Conservation (phyloP, 2,329 filamentous ascomycete genomes). For the Stagonosporopsis chrysanthemi region DNA sequence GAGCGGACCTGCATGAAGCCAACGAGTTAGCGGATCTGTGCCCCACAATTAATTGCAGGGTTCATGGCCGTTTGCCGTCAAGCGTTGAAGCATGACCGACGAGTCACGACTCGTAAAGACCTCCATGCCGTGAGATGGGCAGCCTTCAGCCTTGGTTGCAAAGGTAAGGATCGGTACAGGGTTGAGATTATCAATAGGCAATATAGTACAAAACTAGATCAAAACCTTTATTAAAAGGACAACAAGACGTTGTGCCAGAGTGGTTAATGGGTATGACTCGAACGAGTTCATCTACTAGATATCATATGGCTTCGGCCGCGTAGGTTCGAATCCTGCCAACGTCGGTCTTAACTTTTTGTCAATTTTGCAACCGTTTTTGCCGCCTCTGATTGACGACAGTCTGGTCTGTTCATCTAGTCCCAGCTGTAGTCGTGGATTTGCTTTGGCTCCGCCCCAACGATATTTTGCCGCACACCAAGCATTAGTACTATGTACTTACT, state of each 20-base stretch:
- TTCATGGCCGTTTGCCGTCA: conserved; percentile 9
- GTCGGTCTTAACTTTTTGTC: conserved; percentile 13
- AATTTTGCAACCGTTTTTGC: not conserved
- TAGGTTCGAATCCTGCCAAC: conserved; percentile 31
- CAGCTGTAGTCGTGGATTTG: too few species aligned
- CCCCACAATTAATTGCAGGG: conserved; percentile 6
- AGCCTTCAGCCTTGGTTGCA: too few species aligned
- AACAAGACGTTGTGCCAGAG: conserved; percentile 20
- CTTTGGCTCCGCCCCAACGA: too few species aligned
- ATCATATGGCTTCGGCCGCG: conserved; percentile 40
- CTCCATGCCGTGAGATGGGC: too few species aligned
- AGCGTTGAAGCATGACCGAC: not conserved
- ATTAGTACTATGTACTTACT: too few species aligned
- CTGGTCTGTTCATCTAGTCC: too few species aligned
- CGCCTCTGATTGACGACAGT: too few species aligned
- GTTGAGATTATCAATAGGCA: too few species aligned
- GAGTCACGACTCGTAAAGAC: not conserved
- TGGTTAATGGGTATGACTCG: conserved; percentile 39
- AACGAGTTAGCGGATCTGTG: conserved; percentile 26
- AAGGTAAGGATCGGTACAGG: too few species aligned
- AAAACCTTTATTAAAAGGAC: not conserved
- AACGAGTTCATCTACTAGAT: conserved; percentile 27
- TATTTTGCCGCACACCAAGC: too few species aligned
- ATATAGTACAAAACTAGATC: too few species aligned
- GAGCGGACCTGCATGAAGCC: conserved; percentile 44